These are phyloP conservation scores for Dendrocalamus sinicus DNA, from an alignment of 176 grass and related monocot species.

Conservation along the genomic window DNA sequence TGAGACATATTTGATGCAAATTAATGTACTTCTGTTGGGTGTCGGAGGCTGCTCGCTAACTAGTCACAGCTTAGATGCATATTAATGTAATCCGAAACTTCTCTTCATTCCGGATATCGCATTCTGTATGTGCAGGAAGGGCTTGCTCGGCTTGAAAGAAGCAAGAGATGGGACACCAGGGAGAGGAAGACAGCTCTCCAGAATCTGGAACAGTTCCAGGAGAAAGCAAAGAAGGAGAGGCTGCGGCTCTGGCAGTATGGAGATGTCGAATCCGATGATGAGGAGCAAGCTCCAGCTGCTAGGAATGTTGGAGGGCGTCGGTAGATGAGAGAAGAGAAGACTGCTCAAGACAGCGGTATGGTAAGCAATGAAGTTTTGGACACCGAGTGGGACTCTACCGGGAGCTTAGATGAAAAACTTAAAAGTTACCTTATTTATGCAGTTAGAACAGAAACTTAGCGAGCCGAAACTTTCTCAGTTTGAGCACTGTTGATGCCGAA, in stretches of 20 bases:
- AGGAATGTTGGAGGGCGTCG: constrained; percentile 64
- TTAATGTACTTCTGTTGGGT: background rate
- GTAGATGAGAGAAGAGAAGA: constrained; percentile 19
- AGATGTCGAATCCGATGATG: constrained; percentile 73
- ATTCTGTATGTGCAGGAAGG: constrained; percentile 61
- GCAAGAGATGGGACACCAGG: constrained; percentile 78
- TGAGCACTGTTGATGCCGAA: constrained; percentile 30
- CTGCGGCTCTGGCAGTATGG: constrained; percentile 71
- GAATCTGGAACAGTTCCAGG: constrained; percentile 80
- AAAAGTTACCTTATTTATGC: constrained; percentile 52
- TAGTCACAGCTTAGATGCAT: constrained; percentile 6
- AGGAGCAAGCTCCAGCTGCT: constrained; percentile 61
- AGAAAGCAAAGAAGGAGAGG: constrained; percentile 71
- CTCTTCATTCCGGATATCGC: background rate
- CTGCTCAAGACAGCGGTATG: background rate
- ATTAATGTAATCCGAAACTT: background rate
- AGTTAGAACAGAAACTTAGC: constrained; percentile 50
- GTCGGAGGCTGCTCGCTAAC: background rate
- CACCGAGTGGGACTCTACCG: constrained; percentile 21
- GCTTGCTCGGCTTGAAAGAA: constrained; percentile 75
- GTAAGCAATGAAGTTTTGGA: constrained; percentile 61
- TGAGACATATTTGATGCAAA: background rate
- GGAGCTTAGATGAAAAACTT: constrained; percentile 51
- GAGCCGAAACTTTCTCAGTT: constrained; percentile 42
- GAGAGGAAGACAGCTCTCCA: constrained; percentile 63